A percentile compares a stretch with the other conserved stretches of the same genome.
Evolutionary conservation across 2,329 filamentous ascomycete genomes (phyloP).

Genomic region (Fusarium denticulatum): DNA sequence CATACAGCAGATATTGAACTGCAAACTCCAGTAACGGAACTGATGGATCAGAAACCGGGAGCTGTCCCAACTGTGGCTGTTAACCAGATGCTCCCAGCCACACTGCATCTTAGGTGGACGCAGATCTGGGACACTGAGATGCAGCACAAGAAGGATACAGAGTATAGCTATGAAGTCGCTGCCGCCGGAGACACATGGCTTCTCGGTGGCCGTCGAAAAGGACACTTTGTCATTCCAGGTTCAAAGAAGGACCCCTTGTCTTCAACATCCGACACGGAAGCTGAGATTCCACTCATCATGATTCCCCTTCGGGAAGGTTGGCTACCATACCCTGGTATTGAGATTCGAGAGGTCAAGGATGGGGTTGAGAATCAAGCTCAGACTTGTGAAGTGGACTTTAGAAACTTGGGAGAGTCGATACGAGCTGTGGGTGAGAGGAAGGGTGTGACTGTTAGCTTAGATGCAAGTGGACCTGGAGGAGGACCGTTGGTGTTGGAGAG

Average conservation of each 20-base stretch:
- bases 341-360: conserved; percentile 72
- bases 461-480: conserved; percentile 71
- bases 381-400: conserved; percentile 80
- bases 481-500: conserved; percentile 74
- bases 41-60: conserved; percentile 44
- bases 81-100: conserved; percentile 73
- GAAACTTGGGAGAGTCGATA: conserved; percentile 80
- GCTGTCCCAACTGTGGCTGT: conserved; percentile 61
- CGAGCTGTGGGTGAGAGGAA: conserved; percentile 76
- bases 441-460: conserved; percentile 78
- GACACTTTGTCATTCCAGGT: conserved; percentile 74
- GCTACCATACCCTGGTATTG: conserved; percentile 80
- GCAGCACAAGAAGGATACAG: conserved; percentile 60
- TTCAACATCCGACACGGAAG: conserved; percentile 61
- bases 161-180: conserved; percentile 86
- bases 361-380: conserved; percentile 40
- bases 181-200: conserved; percentile 83
- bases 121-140: conserved; percentile 67
- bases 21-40: conserved; percentile 48
- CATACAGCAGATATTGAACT: conserved; percentile 79
- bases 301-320: conserved; percentile 83
- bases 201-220: conserved; percentile 81
- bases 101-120: conserved; percentile 70
- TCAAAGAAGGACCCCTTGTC: conserved; percentile 53
- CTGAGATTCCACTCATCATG: conserved; percentile 75